Base-by-base conservation (phyloP, 345 rosid species). In the Euphorbia peplus region DNA sequence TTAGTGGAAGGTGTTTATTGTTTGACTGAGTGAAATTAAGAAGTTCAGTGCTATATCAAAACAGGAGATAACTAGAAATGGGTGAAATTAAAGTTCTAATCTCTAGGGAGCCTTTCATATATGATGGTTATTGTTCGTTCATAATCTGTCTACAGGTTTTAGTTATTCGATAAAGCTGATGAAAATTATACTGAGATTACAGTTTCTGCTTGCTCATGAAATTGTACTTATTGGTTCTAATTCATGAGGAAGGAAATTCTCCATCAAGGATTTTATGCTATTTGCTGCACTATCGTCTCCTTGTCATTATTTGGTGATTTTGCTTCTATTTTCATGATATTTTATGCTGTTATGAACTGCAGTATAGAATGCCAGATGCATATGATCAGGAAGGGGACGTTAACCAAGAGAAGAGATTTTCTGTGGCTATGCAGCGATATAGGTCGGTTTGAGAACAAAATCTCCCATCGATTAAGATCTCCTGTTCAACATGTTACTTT, bases 291-390 rank as follows among this genome's bases (percentile, higher is more conserved):
- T 24, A 39, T 15, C 24, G 14, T 51, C 56, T n/a, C n/a, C n/a
- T 35, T n/a, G 60, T 68, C 51, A 46, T 63, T 50, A 6, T 62
- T 44, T 32, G 21, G 52, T 14, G 13, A 14, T 61, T 28, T 26
- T 32, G 46, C 29, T 61, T 14, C 66, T 64, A 64, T 46, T 47
- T 70, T 3, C 48, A 10, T 63, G 53, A 26, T 30, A 13, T 51
- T 60, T 32, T 72, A 46, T 54, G 56, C 66, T 64, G 30, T 64
- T 66, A 35, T 67, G 57, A 66, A 65, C 51, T 82, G 70, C 88
- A 92, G 98, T 93, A 93, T 76, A 79, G 88, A 78, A 84, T 93
- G 84, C 98, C 98, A 22, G 98, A 93, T 55, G 97, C 98, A 53
- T 93, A 93, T 85, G 98, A 93, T 86, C 81, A 79, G 46, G 96